phyloP scores from a whole-genome alignment of 345 rosid species.

The Bruguiera sexangula region DNA sequence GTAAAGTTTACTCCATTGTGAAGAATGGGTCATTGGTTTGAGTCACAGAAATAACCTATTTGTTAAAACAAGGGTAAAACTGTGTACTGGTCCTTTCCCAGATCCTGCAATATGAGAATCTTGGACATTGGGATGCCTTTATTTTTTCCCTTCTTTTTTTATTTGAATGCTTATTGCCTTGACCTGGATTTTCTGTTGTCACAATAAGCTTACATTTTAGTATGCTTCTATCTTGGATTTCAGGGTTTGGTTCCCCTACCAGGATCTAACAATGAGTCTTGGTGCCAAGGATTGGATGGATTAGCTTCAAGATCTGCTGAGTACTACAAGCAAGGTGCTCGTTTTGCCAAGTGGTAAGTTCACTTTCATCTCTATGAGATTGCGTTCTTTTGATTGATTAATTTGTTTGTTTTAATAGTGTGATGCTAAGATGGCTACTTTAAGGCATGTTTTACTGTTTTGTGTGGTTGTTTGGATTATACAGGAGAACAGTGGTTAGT shows the following conservation, averaged over 20 bases:
- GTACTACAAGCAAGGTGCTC: conserved; percentile 99
- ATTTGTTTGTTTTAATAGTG: neutral
- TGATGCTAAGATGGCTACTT: neutral
- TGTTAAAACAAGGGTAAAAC: too few relatives aligned
- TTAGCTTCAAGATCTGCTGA: conserved; percentile 96
- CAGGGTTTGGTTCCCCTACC: conserved; percentile 92
- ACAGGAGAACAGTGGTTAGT: conserved; percentile 96
- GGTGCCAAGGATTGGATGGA: conserved; percentile 99
- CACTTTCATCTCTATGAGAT: neutral
- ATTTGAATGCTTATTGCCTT: neutral
- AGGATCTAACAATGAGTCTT: conserved; percentile 92
- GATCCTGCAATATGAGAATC: too few relatives aligned
- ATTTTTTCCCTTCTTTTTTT: neutral
- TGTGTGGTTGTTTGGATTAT: neutral
- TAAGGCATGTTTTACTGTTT: neutral
- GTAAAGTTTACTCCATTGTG: too few relatives aligned
- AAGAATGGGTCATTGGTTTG: too few relatives aligned
- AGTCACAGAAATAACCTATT: too few relatives aligned
- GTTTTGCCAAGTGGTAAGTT: conserved; percentile 91
- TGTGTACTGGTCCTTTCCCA: too few relatives aligned
- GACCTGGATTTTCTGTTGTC: neutral
- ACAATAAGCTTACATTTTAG: neutral
- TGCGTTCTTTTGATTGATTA: neutral
- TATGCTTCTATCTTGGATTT: conserved; percentile 5
- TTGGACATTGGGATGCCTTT: neutral